Conservation (phyloP, 2,329 filamentous ascomycete genomes). For the Dendrostoma leiphaemia region DNA sequence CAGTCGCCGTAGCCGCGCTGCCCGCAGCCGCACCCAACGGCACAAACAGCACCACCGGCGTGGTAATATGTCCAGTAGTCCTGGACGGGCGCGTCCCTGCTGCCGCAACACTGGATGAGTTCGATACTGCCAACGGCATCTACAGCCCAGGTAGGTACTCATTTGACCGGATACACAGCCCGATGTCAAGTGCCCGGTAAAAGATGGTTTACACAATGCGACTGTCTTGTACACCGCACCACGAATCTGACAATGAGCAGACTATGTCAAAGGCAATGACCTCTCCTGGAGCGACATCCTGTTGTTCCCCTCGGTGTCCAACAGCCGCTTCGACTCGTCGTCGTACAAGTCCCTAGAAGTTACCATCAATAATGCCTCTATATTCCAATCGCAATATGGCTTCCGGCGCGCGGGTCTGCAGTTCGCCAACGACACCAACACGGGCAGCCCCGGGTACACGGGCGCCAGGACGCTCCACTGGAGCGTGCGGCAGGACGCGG, state of each 20-base stretch:
- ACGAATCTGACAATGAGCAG: too few species aligned
- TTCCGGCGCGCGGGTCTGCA: conserved; percentile 45
- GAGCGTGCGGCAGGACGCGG: conserved; percentile 31
- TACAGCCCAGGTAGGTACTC: too few species aligned
- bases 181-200: too few species aligned
- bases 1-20: neutral
- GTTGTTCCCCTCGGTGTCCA: conserved; percentile 27
- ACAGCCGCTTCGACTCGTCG: conserved; percentile 37
- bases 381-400: conserved; percentile 44
- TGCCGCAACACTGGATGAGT: conserved; percentile 25
- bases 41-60: conserved; percentile 2
- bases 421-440: conserved; percentile 40
- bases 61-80: conserved; percentile 33
- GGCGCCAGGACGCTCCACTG: conserved; percentile 37
- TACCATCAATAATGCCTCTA: conserved; percentile 40
- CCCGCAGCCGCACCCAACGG: neutral
- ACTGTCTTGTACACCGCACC: too few species aligned
- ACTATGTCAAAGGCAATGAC: conserved; percentile 34
- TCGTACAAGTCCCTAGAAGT: conserved; percentile 38
- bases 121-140: conserved; percentile 31
- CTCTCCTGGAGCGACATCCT: conserved; percentile 37
- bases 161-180: too few species aligned
- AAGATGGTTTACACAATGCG: too few species aligned
- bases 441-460: conserved; percentile 31
- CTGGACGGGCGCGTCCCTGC: conserved; percentile 35